Evolutionary conservation across 2,329 filamentous ascomycete genomes (phyloP).

Genomic region (Hawksworthiomyces lignivorus): DNA sequence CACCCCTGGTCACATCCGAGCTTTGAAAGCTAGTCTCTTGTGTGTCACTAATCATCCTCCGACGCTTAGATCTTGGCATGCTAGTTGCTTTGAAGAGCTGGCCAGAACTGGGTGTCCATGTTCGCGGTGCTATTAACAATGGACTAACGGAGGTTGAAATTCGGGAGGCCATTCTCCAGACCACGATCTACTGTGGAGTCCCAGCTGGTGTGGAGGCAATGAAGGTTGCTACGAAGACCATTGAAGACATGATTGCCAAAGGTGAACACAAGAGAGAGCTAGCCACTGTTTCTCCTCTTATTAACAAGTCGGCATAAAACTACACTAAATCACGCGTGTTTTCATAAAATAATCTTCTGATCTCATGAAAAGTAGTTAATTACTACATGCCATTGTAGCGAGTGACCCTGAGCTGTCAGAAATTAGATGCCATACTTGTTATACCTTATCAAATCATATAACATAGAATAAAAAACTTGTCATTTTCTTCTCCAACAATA

Average conservation of each 20-base stretch:
- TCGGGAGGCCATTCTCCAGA: constrained; percentile 44
- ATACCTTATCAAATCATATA: too few species aligned
- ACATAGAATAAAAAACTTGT: too few species aligned
- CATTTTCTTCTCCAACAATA: too few species aligned
- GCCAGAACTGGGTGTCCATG: constrained; percentile 52
- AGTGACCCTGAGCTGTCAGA: too few species aligned
- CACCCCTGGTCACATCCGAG: not conserved
- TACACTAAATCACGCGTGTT: too few species aligned
- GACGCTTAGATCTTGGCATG: constrained; percentile 46
- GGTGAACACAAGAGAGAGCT: constrained; percentile 19
- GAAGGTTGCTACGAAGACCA: constrained; percentile 18
- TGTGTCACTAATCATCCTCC: constrained; percentile 2
- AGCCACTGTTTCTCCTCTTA: not conserved
- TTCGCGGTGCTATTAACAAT: constrained; percentile 54
- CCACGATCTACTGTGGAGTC: constrained; percentile 32
- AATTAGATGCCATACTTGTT: too few species aligned
- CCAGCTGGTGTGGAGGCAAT: constrained; percentile 32
- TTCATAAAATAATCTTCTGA: too few species aligned
- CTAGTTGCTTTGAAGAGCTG: constrained; percentile 51
- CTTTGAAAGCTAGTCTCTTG: not conserved
- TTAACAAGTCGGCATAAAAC: too few species aligned
- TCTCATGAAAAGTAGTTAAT: too few species aligned
- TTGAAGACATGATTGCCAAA: constrained; percentile 20
- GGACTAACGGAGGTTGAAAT: constrained; percentile 47
- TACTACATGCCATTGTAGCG: too few species aligned